A percentile compares a stretch with the other conserved stretches of the same genome.
Conservation (phyloP, 805 yeast genomes). For the Pichia heedii region DNA sequence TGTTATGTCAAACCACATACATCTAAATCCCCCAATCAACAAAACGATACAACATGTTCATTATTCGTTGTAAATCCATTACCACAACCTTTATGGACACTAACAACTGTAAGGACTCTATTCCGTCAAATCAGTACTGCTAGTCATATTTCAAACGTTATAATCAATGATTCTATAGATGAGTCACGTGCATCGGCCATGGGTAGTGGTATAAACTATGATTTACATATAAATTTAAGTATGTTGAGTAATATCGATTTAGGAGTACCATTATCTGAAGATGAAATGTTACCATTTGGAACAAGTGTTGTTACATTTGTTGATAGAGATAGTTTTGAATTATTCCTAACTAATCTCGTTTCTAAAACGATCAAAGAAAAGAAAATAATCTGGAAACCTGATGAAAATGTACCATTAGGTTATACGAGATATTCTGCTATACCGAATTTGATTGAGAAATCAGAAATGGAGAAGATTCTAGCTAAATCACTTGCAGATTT, state of each 20-base stretch:
- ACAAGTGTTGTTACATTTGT: conserved; percentile 68
- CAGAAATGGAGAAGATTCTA: conserved; percentile 41
- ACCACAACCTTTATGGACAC: conserved; percentile 36
- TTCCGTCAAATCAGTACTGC: conserved; percentile 55
- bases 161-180: conserved; percentile 26
- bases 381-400: conserved; percentile 33
- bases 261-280: conserved; percentile 24
- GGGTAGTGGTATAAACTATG: conserved; percentile 21
- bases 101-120: conserved; percentile 44
- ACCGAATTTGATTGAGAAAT: not conserved
- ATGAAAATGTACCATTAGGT: not conserved
- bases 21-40: conserved; percentile 31
- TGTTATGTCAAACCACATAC: conserved; percentile 59
- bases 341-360: conserved; percentile 57
- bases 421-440: not conserved
- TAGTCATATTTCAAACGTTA: conserved; percentile 44
- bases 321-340: conserved; percentile 56
- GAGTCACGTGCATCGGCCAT: conserved; percentile 12
- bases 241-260: conserved; percentile 47
- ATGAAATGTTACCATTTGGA: conserved; percentile 53
- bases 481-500: conserved; percentile 57
- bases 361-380: conserved; percentile 25
- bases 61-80: conserved; percentile 78
- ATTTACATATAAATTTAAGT: conserved; percentile 43
- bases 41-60: conserved; percentile 36